A percentile compares a stretch with the other conserved stretches of the same genome.
Conservation (phyloP, 2,329 filamentous ascomycete genomes). For the Ophiostoma sp. region DNA sequence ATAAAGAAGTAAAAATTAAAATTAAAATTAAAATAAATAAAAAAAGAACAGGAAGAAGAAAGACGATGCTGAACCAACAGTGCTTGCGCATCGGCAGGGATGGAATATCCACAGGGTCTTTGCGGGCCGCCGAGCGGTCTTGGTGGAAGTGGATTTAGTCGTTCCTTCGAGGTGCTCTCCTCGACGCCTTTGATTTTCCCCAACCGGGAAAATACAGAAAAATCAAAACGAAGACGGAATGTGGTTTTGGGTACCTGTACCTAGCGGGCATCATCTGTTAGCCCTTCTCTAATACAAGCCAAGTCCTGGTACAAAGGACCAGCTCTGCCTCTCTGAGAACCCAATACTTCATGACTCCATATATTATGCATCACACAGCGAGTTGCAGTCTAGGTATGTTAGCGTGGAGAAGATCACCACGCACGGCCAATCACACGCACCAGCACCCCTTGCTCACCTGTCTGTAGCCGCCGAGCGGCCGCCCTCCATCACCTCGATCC, state of each 20-base stretch:
- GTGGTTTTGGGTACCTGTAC: neutral
- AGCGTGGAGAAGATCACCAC: slow-evolving; percentile 5
- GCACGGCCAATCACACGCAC: neutral
- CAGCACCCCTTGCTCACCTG: neutral
- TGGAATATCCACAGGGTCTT: neutral
- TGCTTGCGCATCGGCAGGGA: neutral
- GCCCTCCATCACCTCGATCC: slow-evolving; percentile 3
- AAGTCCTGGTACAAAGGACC: neutral
- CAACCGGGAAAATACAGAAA: neutral
- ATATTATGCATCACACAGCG: slow-evolving; percentile 9
- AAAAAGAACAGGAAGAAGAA: neutral
- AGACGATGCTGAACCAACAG: neutral
- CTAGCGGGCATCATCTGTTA: neutral
- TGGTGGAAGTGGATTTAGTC: neutral
- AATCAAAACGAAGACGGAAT: neutral
- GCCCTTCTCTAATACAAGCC: neutral
- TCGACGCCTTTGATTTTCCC: neutral
- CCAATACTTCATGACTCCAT: neutral
- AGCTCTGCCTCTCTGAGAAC: neutral
- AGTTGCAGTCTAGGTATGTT: neutral
- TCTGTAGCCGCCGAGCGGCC: slow-evolving; percentile 9
- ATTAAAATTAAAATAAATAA: no score
- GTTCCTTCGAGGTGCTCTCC: neutral
- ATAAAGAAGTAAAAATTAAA: no score
- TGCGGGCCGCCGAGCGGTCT: slow-evolving; percentile 1